Evolutionary conservation across 2,329 filamentous ascomycete genomes (phyloP), one percentile per base, ranked within the genome.

Genomic region (Calonectria pseudoturangicola): DNA sequence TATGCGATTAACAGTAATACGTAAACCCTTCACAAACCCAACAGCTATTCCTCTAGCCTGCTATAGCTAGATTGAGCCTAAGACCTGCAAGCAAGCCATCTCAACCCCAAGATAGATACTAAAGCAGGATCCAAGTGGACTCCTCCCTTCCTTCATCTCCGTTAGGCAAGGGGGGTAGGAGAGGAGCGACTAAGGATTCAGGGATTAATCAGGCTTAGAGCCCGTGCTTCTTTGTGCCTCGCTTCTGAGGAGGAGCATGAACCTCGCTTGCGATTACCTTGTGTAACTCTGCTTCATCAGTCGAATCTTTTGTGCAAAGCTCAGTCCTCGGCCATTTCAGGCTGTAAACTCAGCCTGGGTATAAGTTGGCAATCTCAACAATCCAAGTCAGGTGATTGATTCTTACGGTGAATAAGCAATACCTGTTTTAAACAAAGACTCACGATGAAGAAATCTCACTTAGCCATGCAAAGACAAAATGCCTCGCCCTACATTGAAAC

Each of bases 81-180:
- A 27, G 39, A n/a, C 54, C 27, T 36, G 39, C n/a, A 30, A 60
- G 18, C 41, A 30, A 66, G 18, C 41, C 10, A 13, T 30, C 51
- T 51, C 21, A 21, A 9, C 43, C 62, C 33, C 25, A 62, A 39
- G 51, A 25, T 36, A 25, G 54, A 62, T 47, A n/a, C 62, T 43
- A 60, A 66, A 66, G 39, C 50, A 28, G 27, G 39, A 30, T 66
- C 51, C 30, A 62, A 60, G 68, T 70, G 62, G 68, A 21, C 21
- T 60, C 45, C 12, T 33, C 27, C n/a, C 51, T 70, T 69, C 68
- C 68, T 70, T 70, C 62, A 70, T 70, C 62, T 70, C 68, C 51
- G 4, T 25, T 7, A 48, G 36, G 68, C 21, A 65, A 39, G 68
- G 60, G 50, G 43, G 30, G 7, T 16, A 30, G 47, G 45, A 58